phyloP scores from a whole-genome alignment of 2,329 filamentous ascomycete genomes.

The Penicillium sp. region DNA sequence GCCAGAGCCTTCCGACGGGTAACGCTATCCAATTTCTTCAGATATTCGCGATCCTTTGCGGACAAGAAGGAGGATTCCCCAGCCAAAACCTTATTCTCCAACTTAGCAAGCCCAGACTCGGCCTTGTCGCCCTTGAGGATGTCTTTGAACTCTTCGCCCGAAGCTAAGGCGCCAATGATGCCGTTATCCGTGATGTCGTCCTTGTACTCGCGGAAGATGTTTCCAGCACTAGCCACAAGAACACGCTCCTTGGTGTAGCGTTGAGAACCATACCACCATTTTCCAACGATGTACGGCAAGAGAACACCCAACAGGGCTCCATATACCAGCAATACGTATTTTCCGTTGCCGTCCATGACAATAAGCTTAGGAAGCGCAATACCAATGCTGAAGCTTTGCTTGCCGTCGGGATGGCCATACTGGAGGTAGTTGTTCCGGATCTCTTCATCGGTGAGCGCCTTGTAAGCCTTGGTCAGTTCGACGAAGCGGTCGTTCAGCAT shows the following conservation, averaged over 20 bases:
- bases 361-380: constrained; percentile 94
- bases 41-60: constrained; percentile 70
- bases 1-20: constrained; percentile 82
- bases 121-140: constrained; percentile 75
- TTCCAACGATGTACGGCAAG: constrained; percentile 88
- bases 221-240: constrained; percentile 88
- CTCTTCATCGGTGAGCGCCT: constrained; percentile 95
- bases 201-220: constrained; percentile 89
- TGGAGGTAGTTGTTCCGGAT: constrained; percentile 95
- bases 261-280: constrained; percentile 98
- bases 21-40: constrained; percentile 78
- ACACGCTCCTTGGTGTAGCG: constrained; percentile 91
- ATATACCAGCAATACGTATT: constrained; percentile 91
- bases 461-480: constrained; percentile 96
- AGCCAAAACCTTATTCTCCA: constrained; percentile 78
- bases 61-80: constrained; percentile 61
- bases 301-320: constrained; percentile 83
- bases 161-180: constrained; percentile 77
- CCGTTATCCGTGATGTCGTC: constrained; percentile 79
- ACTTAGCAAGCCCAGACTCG: constrained; percentile 75
- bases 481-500: constrained; percentile 85
- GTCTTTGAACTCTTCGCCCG: constrained; percentile 80
- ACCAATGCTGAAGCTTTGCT: constrained; percentile 96
- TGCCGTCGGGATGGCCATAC: constrained; percentile 94
- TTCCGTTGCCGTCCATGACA: constrained; percentile 88